Base-by-base conservation (phyloP, 106 monocot species). In the Ottelia alismoides region DNA sequence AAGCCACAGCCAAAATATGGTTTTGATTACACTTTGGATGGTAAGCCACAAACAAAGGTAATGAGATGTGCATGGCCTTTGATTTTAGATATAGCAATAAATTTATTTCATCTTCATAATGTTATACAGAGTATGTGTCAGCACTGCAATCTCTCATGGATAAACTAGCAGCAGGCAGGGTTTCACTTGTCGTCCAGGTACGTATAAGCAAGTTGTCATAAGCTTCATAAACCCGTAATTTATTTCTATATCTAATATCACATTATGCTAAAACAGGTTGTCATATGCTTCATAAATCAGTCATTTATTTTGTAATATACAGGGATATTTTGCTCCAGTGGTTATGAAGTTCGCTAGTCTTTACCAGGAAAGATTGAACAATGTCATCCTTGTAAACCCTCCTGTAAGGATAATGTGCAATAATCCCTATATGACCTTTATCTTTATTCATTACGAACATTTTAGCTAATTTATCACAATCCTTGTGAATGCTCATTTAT, bases 1-100 rank as follows among this genome's bases (percentile, higher is more conserved):
- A 96, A 96, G 74, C 94, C 94, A 61, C 94, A 96, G 52, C 94
- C 94, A 61, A 76, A 73, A 65, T 96, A 88, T 74, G 88, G 94
- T 23, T 96, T 96, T 63, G 81, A 96, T 60, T 96, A 96, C 64
- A 96, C 88, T 44, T 78, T 88, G 30, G 84, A 96, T 67, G 88
- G 94, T 96, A 88, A 55, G 28, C 18, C 26, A 53, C 35, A n/a
- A n/a, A n/a, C n/a, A n/a, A n/a, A n/a, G n/a, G n/a, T n/a, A n/a
- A n/a, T n/a, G n/a, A n/a, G n/a, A n/a, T n/a, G n/a, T n/a, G n/a
- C n/a, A n/a, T n/a, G n/a, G n/a, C n/a, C n/a, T n/a, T n/a, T n/a
- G n/a, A n/a, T n/a, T n/a, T n/a, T n/a, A n/a, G n/a, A n/a, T n/a
- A n/a, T n/a, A n/a, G n/a, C n/a, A n/a, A n/a, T n/a, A n/a, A n/a